Evolutionary conservation across 129 eudicot species (phyloP), one percentile per base, ranked within the genome.

Genomic region (Flaveria robusta): DNA sequence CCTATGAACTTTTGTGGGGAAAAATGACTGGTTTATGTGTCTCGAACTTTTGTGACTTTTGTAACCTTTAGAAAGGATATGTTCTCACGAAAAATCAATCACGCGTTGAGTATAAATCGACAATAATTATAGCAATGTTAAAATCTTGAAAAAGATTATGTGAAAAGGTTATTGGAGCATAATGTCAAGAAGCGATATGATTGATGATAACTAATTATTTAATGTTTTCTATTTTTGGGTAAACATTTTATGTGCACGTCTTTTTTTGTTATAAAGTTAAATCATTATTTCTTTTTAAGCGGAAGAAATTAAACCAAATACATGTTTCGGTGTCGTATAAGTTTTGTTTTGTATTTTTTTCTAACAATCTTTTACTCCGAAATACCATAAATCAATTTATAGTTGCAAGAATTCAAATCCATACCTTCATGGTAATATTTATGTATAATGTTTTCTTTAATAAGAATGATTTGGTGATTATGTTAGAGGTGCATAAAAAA

Each of bases 111-210:
- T 52, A 18, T 51, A 8, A 43, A 43, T 8, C 49, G 8, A 16
- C 20, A 16, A 51, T 52, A 4, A 59, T 20, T 7, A 56, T 56
- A 2, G 27, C 5, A 22, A 51, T 69, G 60, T 43, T 62, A 7
- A 59, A 49, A 70, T 70, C 77, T 70, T 56, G 70, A 47, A 56
- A 34, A 56, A 56, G 69, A 69, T 58, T n/a, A 69, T 59, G 71
- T 78, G 65, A 70, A 29, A 69, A 54, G 59, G 75, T 26, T 29
- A 68, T 55, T 39, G 19, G 65, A 58, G 65, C 65, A 70, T 56
- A 69, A 69, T 70, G 51, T 27, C 24, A 75, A 77, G 76, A 78
- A 65, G 52, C 31, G 81, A 77, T 42, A 56, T 69, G 81, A 77
- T 69, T 34, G 75, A 45, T 47, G 71, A 58, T 58, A 70, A 46